Conservation (phyloP, 2,329 filamentous ascomycete genomes). For the Trichoderma hamatum region DNA sequence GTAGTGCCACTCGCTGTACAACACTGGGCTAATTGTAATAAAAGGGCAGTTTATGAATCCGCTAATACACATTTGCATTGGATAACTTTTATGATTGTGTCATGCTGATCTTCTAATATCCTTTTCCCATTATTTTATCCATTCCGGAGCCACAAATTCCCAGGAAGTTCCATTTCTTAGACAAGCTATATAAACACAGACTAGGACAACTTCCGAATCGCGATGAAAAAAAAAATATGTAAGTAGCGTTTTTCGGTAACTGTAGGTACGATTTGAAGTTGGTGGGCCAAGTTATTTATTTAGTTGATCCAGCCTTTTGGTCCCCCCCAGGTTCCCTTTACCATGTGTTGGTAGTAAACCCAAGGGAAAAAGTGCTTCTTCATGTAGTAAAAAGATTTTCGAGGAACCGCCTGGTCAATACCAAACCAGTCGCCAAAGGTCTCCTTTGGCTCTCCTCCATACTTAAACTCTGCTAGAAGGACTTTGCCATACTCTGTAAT, state of each 20-base stretch:
- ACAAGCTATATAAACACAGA: background rate
- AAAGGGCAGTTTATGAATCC: background rate
- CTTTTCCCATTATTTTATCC: background rate
- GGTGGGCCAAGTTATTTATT: background rate
- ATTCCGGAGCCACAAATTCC: background rate
- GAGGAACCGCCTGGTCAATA: constrained; percentile 59
- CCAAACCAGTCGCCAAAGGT: constrained; percentile 59
- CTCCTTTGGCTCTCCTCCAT: constrained; percentile 64
- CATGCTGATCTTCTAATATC: background rate
- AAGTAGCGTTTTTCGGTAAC: background rate
- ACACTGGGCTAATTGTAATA: background rate
- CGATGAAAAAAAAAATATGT: background rate
- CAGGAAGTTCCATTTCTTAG: background rate
- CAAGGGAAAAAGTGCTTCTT: constrained; percentile 71
- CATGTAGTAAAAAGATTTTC: constrained; percentile 61
- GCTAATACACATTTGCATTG: background rate
- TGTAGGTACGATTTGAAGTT: background rate
- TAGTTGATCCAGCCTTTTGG: constrained; percentile 54
- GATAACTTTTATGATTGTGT: background rate
- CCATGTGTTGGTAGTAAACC: constrained; percentile 63
- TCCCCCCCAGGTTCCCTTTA: constrained; percentile 65
- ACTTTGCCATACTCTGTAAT: constrained; percentile 63
- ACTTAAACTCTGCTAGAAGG: constrained; percentile 67
- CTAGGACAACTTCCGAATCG: background rate
- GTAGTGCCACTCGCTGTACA: background rate